Evolutionary conservation across 2,329 filamentous ascomycete species (phyloP).

Genomic region (Didymella exigua): DNA sequence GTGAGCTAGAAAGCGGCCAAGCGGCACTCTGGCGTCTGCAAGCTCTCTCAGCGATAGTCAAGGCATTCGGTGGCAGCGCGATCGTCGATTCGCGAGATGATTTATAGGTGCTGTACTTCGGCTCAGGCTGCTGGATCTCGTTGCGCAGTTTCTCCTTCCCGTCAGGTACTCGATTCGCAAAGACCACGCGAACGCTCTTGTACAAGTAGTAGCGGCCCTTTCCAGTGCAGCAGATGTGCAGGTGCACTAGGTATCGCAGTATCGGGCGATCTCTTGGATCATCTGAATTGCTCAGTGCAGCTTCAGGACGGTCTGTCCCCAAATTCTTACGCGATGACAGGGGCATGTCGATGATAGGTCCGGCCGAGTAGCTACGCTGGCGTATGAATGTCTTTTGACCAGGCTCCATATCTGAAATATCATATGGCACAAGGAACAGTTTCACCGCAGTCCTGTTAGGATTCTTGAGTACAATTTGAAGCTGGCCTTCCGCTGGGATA

Average conservation of each 20-base stretch:
- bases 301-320: conserved; percentile 61
- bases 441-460: conserved; percentile 98
- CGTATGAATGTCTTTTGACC: conserved; percentile 96
- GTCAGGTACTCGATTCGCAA: conserved; percentile 94
- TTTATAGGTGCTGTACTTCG: conserved; percentile 84
- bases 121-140: conserved; percentile 87
- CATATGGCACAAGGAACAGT: conserved; percentile 91
- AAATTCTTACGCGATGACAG: conserved; percentile 53
- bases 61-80: conserved; percentile 25
- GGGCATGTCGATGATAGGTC: conserved; percentile 78
- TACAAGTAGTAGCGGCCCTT: conserved; percentile 88
- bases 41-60: conserved; percentile 35
- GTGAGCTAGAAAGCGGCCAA: conserved; percentile 34
- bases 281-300: conserved; percentile 56
- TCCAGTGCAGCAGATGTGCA: conserved; percentile 88
- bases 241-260: conserved; percentile 85
- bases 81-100: conserved; percentile 55
- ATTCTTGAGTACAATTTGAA: conserved; percentile 98
- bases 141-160: conserved; percentile 91
- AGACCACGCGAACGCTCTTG: conserved; percentile 90
- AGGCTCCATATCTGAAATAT: conserved; percentile 87
- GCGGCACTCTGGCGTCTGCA: conserved; percentile 42
- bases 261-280: conserved; percentile 69
- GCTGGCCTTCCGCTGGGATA: conserved; percentile 89
- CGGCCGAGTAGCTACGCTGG: conserved; percentile 89